Conservation (phyloP, 1,139 yeast genomes). For the Saccharomycopsis phalli region DNA sequence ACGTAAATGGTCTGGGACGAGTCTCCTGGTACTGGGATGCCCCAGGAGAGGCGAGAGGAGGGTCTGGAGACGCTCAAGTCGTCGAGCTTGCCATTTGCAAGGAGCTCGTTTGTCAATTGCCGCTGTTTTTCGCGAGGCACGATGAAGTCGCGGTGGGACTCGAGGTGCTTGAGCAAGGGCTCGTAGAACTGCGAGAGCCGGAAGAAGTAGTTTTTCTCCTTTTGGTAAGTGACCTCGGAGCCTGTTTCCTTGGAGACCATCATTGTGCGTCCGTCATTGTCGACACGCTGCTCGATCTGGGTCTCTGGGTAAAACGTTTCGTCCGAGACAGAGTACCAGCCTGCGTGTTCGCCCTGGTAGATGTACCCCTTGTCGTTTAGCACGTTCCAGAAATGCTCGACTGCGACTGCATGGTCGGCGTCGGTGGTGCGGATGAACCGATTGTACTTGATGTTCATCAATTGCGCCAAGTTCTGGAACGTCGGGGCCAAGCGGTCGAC, state of each 20-base stretch:
- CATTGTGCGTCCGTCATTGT: constrained; percentile 28
- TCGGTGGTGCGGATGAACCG: constrained; percentile 91
- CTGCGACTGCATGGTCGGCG: constrained; percentile 59
- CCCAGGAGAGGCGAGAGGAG: constrained; percentile 71
- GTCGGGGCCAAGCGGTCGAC: constrained; percentile 63
- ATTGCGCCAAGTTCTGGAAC: constrained; percentile 53
- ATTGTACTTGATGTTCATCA: constrained; percentile 51
- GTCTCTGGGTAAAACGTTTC: constrained; percentile 88
- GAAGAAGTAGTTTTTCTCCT: constrained; percentile 85
- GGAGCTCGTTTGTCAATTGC: constrained; percentile 52
- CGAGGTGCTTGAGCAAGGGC: constrained; percentile 40
- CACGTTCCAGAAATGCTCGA: constrained; percentile 57
- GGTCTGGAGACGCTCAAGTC: constrained; percentile 89
- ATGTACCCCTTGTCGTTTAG: constrained; percentile 56
- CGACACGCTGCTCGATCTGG: constrained; percentile 48
- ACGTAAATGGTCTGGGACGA: constrained; percentile 75
- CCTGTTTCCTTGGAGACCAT: constrained; percentile 66
- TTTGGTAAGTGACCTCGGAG: constrained; percentile 63
- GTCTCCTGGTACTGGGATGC: constrained; percentile 81
- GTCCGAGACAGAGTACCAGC: constrained; percentile 94
- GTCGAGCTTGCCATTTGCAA: constrained; percentile 33
- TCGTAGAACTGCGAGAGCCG: constrained; percentile 53
- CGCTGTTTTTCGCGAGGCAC: constrained; percentile 51
- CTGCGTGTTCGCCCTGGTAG: constrained; percentile 75
- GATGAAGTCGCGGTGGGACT: constrained; percentile 46